Evolutionary conservation across 257 asterid genomes (phyloP).

Genomic region (Avicennia marina): DNA sequence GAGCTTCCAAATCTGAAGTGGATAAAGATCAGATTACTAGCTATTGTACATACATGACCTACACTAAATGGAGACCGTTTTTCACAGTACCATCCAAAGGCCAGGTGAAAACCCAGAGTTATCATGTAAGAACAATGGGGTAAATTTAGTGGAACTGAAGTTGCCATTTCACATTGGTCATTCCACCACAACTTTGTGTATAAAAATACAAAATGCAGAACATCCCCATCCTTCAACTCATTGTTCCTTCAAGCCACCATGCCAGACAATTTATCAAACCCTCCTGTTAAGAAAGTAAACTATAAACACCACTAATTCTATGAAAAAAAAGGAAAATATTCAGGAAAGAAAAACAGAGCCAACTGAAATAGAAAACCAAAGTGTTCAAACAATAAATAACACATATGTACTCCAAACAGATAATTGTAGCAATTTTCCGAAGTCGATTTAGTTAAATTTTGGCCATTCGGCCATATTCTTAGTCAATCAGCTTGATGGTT

Average conservation of each 20-base stretch:
- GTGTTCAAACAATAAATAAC: background rate
- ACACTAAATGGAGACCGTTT: conserved; percentile 14
- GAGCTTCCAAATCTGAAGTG: conserved; percentile 24
- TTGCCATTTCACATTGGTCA: conserved; percentile 3
- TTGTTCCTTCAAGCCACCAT: conserved; percentile 20
- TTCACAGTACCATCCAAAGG: background rate
- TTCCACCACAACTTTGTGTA: background rate
- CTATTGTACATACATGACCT: conserved; percentile 37
- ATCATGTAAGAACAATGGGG: conserved; percentile 4
- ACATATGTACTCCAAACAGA: no score
- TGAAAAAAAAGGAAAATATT: background rate
- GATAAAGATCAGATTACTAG: conserved; percentile 32
- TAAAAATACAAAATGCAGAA: background rate
- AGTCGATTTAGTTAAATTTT: no score
- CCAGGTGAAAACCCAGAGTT: conserved; percentile 14
- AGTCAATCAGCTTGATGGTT: no score
- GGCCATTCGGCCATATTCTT: no score
- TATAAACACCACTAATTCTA: conserved; percentile 10
- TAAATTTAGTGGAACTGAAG: background rate
- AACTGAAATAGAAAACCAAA: background rate
- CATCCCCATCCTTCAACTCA: conserved; percentile 12
- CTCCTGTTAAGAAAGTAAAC: conserved; percentile 45
- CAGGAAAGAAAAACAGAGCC: background rate
- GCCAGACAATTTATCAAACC: conserved; percentile 30
- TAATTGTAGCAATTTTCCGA: no score